Base-by-base conservation (phyloP, 2,329 filamentous ascomycete genomes). In the Colletotrichum sublineola region DNA sequence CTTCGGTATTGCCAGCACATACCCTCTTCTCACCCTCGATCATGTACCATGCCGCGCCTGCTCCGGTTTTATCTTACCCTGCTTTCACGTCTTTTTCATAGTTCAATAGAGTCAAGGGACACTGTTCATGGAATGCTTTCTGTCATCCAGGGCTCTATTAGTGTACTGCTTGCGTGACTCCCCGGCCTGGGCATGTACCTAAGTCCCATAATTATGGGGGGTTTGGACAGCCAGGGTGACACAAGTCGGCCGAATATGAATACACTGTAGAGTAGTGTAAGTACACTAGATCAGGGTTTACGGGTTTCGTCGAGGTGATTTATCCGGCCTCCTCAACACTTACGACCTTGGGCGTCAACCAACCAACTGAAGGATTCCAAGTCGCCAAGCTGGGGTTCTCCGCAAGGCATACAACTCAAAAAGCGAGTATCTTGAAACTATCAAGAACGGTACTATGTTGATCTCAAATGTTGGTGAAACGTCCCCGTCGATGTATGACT, bases 61-160 rank as follows among this genome's bases (percentile, higher is more conserved):
- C 46, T 48, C n/a, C 68, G 68, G 55, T 20, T 56, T 56, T 52
- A 33, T 38, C 40, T 33, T 38, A 1, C 40, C 33, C 60, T 56
- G 58, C 42, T 56, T 69, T 62, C 29, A 36, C 24, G 42, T 42
- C n/a, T 50, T 33, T 50, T 33, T 48, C 46, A 65, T 70, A 73
- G 67, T 61, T 29, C 44, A 69, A 73, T 65, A 65, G 70, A 64
- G 70, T 70, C 70, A 73, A 48, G 50, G 33, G 61, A 65, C 53
- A 52, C 70, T 69, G 52, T 73, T 65, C 69, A 62, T 42, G 61
- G 55, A 46, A 60, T 42, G 36, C 38, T n/a, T 52, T 52, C 18
- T 67, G 61, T 50, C 60, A 61, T 18, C 38, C 44, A 42, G 7
- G 31, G 42, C 55, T 55, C 40, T 40, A 73, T 48, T 48, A 9